Evolutionary conservation across 2,329 filamentous ascomycete species (phyloP), one percentile per base, ranked within the genome.

Genomic region (Bimuria novae-zelandiae): DNA sequence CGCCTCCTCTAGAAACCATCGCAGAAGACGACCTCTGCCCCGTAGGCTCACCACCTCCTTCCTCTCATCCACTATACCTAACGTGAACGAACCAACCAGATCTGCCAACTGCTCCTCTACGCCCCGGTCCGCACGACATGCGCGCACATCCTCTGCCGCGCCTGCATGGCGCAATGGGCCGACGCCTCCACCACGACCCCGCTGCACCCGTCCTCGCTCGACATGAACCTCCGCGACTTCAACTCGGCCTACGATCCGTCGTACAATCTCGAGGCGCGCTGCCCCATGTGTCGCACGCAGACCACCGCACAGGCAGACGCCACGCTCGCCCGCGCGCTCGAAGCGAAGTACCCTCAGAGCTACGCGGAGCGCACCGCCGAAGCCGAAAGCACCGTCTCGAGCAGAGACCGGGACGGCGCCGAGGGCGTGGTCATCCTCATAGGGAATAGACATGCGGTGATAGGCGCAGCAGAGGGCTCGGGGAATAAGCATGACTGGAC

Each of bases 91-190:
- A 2, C 12, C 23, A 17, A 8, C 14, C 32, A 69, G 65, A 75
- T 80, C 17, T 80, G 77, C 60, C 76, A 75, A 16, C 65, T 76
- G 1, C 71, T 80, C 14, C 68, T 79, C 10, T 71, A 69, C 59
- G 62, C 67, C 1, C 78, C 77, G 0, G 77, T 79, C 6, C 66
- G 61, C 3, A 79, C 77, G 7, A 54, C 60, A 37, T 80, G 77
- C 61, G 68, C 69, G 40, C 78, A 79, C 48, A 66, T 74, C 2
- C 65, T 80, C 16, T 80, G 78, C 64, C 63, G 69, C 39, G 70
- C 72, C 4, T 80, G 78, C 63, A 77, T 80, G 75, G 71, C 75
- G 1, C 73, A 75, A 30, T 80, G 77, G 77, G 76, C 76, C 2
- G 74, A 77, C 21, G 67, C 73, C 0, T 77, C 74, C 1, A 61